Evolutionary conservation across 2,329 filamentous ascomycete species (phyloP), one percentile per base, ranked within the genome.

Genomic region (Aureobasidium sp.): DNA sequence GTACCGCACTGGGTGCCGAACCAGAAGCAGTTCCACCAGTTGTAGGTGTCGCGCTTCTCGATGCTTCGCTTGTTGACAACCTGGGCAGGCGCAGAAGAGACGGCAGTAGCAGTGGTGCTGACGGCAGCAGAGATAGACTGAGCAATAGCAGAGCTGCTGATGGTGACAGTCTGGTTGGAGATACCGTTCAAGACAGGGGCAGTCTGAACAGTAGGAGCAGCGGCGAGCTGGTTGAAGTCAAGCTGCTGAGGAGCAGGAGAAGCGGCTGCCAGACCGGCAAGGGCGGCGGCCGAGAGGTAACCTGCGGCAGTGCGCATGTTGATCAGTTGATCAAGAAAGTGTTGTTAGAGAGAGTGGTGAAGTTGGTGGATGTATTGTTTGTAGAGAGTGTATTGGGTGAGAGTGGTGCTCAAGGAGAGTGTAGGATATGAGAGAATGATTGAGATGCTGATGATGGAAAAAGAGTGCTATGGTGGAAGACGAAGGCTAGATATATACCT

Each of bases 181-280:
- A 64, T 64, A 60, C 65, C 65, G 34, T 65, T 65, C 50, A 59
- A 29, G 46, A 65, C 47, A 39, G 67, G 67, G 32, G 66, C 67
- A 13, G 55, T 55, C 24, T 66, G 65, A 32, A 64, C 63, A 29
- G 63, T 57, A 41, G 66, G 67, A 20, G 66, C 66, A 56, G 66
- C 65, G 44, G 64, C 62, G 27, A 69, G 63, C 36, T 64, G 64
- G n/a, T 63, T 64, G 56, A 66, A 64, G 60, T 69, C 64, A 59
- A 69, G 47, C 61, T 67, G 63, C 61, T 68, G 67, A n/a, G 62
- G 64, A 43, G 62, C 57, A 43, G 64, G 64, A 32, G 64, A 63
- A 44, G 68, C 68, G 57, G 64, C 63, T 43, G 65, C 67, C 27
- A 68, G 63, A 50, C 65, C 65, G 57, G 62, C 60, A 29, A 69